Conservation (phyloP, 805 yeast species). For the Tetrapisispora nanseiensis region DNA sequence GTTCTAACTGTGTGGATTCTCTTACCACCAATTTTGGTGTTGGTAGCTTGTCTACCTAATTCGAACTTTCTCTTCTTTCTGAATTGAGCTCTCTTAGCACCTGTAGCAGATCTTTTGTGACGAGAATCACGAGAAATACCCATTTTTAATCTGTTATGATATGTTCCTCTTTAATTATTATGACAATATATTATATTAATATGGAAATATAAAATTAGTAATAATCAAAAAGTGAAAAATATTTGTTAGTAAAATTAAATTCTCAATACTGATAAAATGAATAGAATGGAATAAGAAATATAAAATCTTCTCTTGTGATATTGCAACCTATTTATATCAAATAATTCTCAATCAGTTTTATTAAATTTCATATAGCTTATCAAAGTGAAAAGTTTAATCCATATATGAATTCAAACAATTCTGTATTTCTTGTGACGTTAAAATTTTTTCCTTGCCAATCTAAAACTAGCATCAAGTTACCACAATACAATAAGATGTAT, state of each 20-base stretch:
- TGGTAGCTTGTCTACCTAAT: conserved; percentile 98
- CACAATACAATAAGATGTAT: no score
- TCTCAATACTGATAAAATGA: not conserved
- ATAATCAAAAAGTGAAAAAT: not conserved
- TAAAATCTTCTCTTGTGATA: not conserved
- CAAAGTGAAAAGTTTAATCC: no score
- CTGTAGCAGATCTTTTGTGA: conserved; percentile 99
- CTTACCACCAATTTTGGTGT: conserved; percentile 98
- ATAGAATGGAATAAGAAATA: not conserved
- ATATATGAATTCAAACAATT: no score
- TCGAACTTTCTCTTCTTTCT: conserved; percentile 99
- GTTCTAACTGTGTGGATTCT: conserved; percentile 99
- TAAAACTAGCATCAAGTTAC: no score
- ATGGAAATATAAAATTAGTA: not conserved
- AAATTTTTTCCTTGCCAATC: no score
- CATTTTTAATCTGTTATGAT: conserved; percentile 45
- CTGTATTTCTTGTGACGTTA: no score
- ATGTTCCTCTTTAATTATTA: not conserved
- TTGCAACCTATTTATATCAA: not conserved
- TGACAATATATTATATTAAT: not conserved
- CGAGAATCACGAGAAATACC: conserved; percentile 99
- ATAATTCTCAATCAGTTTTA: no score
- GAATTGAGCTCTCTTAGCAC: conserved; percentile 99
- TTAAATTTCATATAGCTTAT: no score
- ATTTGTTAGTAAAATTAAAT: conserved; percentile 1